Conservation (phyloP, 1,139 yeast species). For the Kodamaea ohmeri region DNA sequence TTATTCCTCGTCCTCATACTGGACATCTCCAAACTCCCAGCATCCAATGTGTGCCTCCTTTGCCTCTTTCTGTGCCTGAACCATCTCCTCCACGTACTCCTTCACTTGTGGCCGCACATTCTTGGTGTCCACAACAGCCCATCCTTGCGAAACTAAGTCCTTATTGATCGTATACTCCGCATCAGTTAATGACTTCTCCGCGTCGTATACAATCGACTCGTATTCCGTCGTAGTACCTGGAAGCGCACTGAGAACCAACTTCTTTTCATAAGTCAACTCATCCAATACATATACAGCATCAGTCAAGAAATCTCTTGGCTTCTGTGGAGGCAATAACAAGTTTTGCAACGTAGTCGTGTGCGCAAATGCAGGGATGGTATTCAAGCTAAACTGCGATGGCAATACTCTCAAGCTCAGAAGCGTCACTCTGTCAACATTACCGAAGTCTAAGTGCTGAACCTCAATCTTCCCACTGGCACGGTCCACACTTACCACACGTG, state of each 20-base stretch:
- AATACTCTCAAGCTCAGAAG: conserved; percentile 49
- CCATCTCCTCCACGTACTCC: conserved; percentile 38
- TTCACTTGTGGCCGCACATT: conserved; percentile 33
- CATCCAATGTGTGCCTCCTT: conserved; percentile 59
- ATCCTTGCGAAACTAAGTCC: conserved; percentile 61
- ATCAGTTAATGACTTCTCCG: conserved; percentile 55
- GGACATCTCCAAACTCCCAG: conserved; percentile 81
- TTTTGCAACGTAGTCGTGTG: conserved; percentile 55
- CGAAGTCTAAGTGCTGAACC: conserved; percentile 66
- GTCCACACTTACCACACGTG: conserved; percentile 52
- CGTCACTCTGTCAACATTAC: conserved; percentile 53
- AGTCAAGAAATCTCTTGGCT: conserved; percentile 56
- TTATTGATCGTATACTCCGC: conserved; percentile 62
- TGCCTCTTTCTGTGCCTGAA: conserved; percentile 47
- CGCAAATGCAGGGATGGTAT: conserved; percentile 53
- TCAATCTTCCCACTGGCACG: conserved; percentile 44
- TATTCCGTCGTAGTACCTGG: conserved; percentile 44
- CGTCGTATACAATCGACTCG: conserved; percentile 58
- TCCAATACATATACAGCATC: conserved; percentile 60
- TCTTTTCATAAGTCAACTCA: conserved; percentile 52
- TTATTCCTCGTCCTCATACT: conserved; percentile 52
- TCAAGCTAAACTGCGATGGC: conserved; percentile 49
- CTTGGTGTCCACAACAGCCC: conserved; percentile 55
- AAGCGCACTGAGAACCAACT: conserved; percentile 56
- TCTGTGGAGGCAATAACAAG: conserved; percentile 58